These are phyloP conservation scores for Chlorella variabilis DNA, from an alignment of 163 green algal species.

Conservation along the genomic window DNA sequence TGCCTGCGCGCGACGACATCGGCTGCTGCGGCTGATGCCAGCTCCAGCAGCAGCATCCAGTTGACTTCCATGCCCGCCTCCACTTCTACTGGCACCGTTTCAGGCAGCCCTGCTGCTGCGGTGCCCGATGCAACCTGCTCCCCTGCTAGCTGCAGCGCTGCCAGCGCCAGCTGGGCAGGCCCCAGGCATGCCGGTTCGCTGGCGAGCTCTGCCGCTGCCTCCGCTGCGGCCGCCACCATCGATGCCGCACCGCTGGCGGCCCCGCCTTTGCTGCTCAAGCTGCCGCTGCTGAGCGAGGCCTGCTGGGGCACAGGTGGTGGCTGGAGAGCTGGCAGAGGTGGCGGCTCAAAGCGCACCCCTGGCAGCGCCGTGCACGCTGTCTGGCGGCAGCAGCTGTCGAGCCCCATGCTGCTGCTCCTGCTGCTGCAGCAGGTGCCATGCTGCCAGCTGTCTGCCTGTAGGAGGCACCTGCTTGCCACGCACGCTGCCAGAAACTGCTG, in stretches of 20 bases:
- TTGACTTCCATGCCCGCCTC: no score
- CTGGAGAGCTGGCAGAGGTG: neutral
- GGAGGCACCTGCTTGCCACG: neutral
- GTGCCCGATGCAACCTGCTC: neutral
- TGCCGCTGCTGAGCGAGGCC: neutral
- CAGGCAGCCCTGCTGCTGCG: neutral
- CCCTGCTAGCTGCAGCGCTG: constrained; percentile 2
- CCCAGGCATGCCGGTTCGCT: neutral
- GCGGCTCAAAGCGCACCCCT: constrained; percentile 12
- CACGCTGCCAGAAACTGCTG: constrained; percentile 16
- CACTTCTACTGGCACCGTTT: no score
- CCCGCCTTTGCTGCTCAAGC: neutral
- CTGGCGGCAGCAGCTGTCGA: neutral
- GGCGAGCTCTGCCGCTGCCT: neutral
- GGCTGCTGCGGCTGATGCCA: neutral
- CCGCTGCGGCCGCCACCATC: neutral
- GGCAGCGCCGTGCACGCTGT: neutral
- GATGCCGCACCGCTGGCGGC: neutral
- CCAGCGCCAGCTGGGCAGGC: constrained; percentile 1
- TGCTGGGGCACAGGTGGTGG: neutral
- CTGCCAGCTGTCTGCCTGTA: neutral
- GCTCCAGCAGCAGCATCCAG: neutral
- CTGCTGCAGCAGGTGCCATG: neutral
- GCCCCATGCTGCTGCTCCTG: neutral
- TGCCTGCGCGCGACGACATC: neutral